Conservation (phyloP, 768 basidiomycete species). For the Podaxis rugospora region DNA sequence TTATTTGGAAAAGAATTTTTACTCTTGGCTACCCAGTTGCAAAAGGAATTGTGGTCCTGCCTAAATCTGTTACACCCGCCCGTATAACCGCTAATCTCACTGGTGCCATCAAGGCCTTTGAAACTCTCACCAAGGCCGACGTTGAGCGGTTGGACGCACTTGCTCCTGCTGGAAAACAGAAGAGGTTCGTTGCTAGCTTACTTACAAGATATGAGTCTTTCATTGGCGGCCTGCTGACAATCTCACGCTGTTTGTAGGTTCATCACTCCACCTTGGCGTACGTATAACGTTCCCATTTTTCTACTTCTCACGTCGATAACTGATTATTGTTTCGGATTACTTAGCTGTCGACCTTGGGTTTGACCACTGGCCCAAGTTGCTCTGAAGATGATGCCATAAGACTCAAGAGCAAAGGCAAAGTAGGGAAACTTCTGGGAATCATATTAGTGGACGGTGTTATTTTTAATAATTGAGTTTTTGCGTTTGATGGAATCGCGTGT, state of each 20-base stretch:
- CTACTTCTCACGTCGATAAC: constrained; percentile 3
- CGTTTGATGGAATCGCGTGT: neutral
- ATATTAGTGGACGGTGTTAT: neutral
- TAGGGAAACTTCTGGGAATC: neutral
- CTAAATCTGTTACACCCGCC: constrained; percentile 72
- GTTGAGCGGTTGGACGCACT: constrained; percentile 53
- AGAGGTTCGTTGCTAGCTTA: constrained; percentile 31
- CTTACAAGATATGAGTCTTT: neutral
- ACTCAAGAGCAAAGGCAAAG: neutral
- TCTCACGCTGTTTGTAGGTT: constrained; percentile 30
- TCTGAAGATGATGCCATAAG: neutral
- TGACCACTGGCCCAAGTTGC: constrained; percentile 51
- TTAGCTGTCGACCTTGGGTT: constrained; percentile 65
- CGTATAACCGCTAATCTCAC: constrained; percentile 60
- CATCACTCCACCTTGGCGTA: constrained; percentile 69
- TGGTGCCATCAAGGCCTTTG: constrained; percentile 43
- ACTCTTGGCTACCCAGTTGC: constrained; percentile 36
- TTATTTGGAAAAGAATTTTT: neutral
- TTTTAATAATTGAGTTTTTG: neutral
- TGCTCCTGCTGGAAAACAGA: constrained; percentile 61
- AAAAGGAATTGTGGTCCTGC: constrained; percentile 61
- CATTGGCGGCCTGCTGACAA: neutral
- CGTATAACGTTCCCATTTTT: constrained; percentile 22
- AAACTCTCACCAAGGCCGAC: constrained; percentile 46
- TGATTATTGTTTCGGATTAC: constrained; percentile 13